Percentiles rank a stretch among this genome's conserved stretches.
Conservation (phyloP, 306 rosid species). For the Vigna radiata region DNA sequence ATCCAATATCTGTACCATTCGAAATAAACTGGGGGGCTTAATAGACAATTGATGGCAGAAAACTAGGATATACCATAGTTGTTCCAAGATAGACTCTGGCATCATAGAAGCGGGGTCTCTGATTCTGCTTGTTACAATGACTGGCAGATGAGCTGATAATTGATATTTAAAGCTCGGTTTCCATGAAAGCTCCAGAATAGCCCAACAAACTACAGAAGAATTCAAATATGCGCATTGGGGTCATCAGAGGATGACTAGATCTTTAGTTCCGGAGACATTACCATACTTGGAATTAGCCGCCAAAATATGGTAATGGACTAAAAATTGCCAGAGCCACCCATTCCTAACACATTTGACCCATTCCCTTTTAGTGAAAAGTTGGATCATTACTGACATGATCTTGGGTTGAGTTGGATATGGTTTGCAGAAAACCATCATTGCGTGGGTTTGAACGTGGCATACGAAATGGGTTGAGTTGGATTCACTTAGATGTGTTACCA, state of each 20-base stretch:
- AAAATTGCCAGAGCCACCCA: slow-evolving; percentile 45
- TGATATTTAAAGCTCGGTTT: slow-evolving; percentile 28
- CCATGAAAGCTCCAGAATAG: slow-evolving; percentile 22
- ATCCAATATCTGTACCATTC: not conserved
- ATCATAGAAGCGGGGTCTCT: slow-evolving; percentile 2
- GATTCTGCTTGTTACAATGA: not conserved
- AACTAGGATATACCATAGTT: not conserved
- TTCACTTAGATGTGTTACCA: not conserved
- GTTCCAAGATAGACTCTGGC: not conserved
- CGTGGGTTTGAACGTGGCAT: not conserved
- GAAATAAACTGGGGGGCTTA: not conserved
- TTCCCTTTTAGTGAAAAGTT: slow-evolving; percentile 4
- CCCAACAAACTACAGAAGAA: not conserved
- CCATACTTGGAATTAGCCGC: slow-evolving; percentile 8
- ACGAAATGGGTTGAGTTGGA: slow-evolving; percentile 12
- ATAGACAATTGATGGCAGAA: not conserved
- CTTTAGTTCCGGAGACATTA: slow-evolving; percentile 1
- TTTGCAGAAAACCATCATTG: not conserved
- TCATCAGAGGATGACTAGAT: slow-evolving; percentile 32
- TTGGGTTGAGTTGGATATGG: slow-evolving; percentile 19
- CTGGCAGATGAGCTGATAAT: not conserved
- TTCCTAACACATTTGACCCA: slow-evolving; percentile 21
- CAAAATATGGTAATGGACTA: not conserved
- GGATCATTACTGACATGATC: slow-evolving; percentile 14
- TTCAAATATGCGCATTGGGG: slow-evolving; percentile 49